These are phyloP conservation scores for Oryza glumipatula DNA, from an alignment of 176 grass and related monocot genomes.

Conservation along the genomic window DNA sequence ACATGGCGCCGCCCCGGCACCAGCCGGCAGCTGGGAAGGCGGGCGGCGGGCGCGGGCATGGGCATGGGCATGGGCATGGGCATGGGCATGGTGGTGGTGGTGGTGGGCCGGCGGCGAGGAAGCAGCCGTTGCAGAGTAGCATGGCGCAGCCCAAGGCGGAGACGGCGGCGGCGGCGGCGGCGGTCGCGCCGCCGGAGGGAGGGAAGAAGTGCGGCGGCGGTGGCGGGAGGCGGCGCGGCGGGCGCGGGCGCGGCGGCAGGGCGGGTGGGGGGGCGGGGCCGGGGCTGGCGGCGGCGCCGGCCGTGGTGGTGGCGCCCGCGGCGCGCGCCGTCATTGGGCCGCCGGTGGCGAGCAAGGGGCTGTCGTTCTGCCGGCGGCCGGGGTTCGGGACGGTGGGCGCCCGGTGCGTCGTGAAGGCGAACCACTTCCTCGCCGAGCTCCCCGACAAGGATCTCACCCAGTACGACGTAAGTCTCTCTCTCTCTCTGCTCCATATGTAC, in stretches of 20 bases:
- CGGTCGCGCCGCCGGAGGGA: slow-evolving; percentile 45
- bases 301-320: neutral
- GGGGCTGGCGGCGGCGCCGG: neutral
- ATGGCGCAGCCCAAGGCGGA: slow-evolving; percentile 79
- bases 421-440: slow-evolving; percentile 90
- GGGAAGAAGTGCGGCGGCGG: slow-evolving; percentile 52
- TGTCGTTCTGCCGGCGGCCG: slow-evolving; percentile 75
- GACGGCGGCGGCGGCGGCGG: neutral
- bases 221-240: slow-evolving; percentile 56
- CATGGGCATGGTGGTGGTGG: neutral
- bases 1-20: slow-evolving; percentile 49
- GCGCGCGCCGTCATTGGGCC: slow-evolving; percentile 44
- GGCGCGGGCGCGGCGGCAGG: slow-evolving; percentile 53
- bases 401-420: slow-evolving; percentile 87
- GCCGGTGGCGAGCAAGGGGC: slow-evolving; percentile 66
- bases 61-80: neutral
- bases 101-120: slow-evolving; percentile 33
- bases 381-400: slow-evolving; percentile 85
- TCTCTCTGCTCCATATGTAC: neutral
- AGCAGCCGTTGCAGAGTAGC: slow-evolving; percentile 90
- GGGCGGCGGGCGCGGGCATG: neutral
- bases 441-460: slow-evolving; percentile 93
- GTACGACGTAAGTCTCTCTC: slow-evolving; percentile 67
- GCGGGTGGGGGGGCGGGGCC: neutral
- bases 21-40: slow-evolving; percentile 16